Evolutionary conservation across 805 yeast genomes (phyloP).

Genomic region (Candida morakotiae): DNA sequence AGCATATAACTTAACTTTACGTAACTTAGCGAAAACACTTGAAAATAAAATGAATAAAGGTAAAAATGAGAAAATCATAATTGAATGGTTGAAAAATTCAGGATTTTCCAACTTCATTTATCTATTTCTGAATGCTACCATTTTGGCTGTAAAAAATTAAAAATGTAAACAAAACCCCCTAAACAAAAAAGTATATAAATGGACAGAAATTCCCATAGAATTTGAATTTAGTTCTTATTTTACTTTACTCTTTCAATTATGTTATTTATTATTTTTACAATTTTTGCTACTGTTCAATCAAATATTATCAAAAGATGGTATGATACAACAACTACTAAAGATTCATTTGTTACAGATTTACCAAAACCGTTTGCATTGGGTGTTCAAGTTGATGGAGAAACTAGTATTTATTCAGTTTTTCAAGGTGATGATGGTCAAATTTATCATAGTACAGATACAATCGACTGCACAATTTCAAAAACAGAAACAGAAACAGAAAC

Average conservation of each 20-base stretch:
- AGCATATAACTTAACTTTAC: conserved; percentile 16
- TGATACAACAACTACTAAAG: background rate
- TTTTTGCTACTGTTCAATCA: background rate
- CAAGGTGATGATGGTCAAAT: conserved; percentile 3
- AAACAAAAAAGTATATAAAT: background rate
- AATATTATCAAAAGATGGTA: conserved; percentile 3
- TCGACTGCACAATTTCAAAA: background rate
- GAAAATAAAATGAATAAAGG: conserved; percentile 5
- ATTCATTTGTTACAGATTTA: background rate
- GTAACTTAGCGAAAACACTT: conserved; percentile 7
- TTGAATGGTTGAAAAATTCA: background rate
- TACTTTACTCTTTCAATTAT: background rate
- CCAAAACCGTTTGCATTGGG: conserved; percentile 3
- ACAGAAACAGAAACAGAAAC: background rate
- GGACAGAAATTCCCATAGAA: background rate
- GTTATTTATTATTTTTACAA: background rate
- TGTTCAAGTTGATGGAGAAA: background rate
- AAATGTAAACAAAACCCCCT: background rate
- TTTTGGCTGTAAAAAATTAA: conserved; percentile 2
- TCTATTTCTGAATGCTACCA: background rate
- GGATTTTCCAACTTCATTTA: no score
- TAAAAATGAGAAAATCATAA: background rate
- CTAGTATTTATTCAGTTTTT: background rate
- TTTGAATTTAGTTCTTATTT: no score
- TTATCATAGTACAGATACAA: conserved; percentile 1